Percentiles rank a stretch among this genome's conserved stretches.
These are phyloP conservation scores for Corylus heterophylla DNA, from an alignment of 306 rosid genomes.

Conservation along the genomic window DNA sequence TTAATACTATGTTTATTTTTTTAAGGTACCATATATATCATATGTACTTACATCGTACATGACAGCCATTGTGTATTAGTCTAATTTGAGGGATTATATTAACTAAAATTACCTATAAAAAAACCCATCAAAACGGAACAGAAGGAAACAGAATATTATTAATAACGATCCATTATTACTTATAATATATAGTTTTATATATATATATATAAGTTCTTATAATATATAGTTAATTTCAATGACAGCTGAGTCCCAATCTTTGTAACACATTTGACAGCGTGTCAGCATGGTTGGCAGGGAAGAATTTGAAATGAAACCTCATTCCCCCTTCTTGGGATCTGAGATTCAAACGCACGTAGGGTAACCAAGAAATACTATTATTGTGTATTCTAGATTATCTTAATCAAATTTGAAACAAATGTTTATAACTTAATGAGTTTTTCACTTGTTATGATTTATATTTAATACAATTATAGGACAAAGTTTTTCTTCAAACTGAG, in stretches of 20 bases:
- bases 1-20: background rate
- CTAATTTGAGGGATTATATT: background rate
- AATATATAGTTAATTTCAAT: background rate
- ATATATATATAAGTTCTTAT: background rate
- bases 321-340: slow-evolving; percentile 5
- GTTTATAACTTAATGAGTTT: no score
- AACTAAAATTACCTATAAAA: background rate
- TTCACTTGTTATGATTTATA: no score
- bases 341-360: background rate
- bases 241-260: background rate
- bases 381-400: no score
- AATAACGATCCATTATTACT: background rate
- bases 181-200: background rate
- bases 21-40: background rate
- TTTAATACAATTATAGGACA: no score
- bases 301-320: background rate
- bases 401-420: no score
- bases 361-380: no score
- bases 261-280: background rate
- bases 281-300: background rate
- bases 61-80: background rate
- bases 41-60: background rate
- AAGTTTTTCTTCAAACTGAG: no score
- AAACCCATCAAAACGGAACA: background rate
- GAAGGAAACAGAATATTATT: background rate